Evolutionary conservation across 306 rosid genomes (phyloP).

Genomic region (Erythrophleum fordii): DNA sequence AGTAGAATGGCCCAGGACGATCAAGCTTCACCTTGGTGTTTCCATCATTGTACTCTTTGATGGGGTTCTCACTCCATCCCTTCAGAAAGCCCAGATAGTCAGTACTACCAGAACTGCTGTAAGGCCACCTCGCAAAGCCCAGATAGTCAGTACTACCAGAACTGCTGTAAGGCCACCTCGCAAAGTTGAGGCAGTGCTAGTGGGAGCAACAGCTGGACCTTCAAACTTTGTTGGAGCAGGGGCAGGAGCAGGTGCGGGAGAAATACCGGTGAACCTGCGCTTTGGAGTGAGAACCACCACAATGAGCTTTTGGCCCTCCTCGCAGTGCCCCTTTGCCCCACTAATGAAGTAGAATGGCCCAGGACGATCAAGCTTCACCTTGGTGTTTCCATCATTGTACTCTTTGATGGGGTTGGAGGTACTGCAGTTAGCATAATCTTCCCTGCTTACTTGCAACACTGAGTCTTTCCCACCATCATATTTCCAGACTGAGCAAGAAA

Average conservation of each 20-base stretch:
- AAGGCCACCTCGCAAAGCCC: constrained; percentile 51
- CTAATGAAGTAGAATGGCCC: constrained; percentile 87
- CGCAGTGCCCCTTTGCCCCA: constrained; percentile 79
- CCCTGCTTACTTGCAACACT: constrained; percentile 70
- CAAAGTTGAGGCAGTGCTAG: constrained; percentile 60
- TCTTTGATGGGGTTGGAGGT: constrained; percentile 48
- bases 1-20: constrained; percentile 70
- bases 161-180: constrained; percentile 45
- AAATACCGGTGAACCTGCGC: constrained; percentile 34
- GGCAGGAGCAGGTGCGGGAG: constrained; percentile 78
- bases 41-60: constrained; percentile 59
- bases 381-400: constrained; percentile 70
- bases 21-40: constrained; percentile 70
- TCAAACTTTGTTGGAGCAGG: constrained; percentile 38
- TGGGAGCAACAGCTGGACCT: constrained; percentile 82
- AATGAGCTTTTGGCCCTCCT: constrained; percentile 75
- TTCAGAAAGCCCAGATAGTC: constrained; percentile 45
- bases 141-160: constrained; percentile 50
- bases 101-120: constrained; percentile 50
- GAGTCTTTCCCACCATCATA: constrained; percentile 82
- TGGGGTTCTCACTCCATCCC: too few species aligned
- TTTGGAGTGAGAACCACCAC: constrained; percentile 79
- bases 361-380: constrained; percentile 61
- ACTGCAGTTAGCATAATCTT: constrained; percentile 67
- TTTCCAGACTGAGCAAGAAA: constrained; percentile 63